phyloP scores from a whole-genome alignment of 345 rosid species.

The Trapa incisa region DNA sequence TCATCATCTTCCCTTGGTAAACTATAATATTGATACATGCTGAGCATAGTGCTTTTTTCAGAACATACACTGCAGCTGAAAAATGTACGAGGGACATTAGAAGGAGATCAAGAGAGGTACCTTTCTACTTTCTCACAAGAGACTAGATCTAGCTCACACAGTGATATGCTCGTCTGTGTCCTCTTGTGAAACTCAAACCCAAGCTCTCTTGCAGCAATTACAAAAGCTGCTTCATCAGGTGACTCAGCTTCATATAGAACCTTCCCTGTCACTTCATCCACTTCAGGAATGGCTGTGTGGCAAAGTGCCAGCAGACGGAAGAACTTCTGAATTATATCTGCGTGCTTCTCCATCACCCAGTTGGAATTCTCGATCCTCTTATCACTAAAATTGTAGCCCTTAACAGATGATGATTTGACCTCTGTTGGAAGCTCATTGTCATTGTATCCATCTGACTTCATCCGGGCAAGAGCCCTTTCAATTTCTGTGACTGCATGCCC shows the following conservation, averaged over 20 bases:
- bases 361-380: conserved; percentile 70
- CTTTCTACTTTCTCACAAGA: conserved; percentile 50
- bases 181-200: conserved; percentile 72
- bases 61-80: neutral
- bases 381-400: conserved; percentile 82
- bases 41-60: neutral
- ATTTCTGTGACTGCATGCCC: conserved; percentile 73
- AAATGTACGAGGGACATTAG: neutral
- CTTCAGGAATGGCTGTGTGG: conserved; percentile 83
- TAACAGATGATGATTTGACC: conserved; percentile 20
- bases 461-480: conserved; percentile 54
- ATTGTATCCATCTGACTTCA: conserved; percentile 32
- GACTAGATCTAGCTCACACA: conserved; percentile 39
- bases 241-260: conserved; percentile 78
- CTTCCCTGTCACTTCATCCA: conserved; percentile 42
- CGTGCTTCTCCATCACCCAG: conserved; percentile 53
- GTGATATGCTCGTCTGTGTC: conserved; percentile 46
- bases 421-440: conserved; percentile 15
- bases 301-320: conserved; percentile 65
- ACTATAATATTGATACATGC: neutral
- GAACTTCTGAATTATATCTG: conserved; percentile 46
- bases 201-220: conserved; percentile 77
- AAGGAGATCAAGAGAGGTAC: conserved; percentile 14
- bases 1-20: too few relatives aligned
- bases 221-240: conserved; percentile 95